Percentiles rank a stretch among this genome's conserved stretches.
These are phyloP conservation scores for Salix exigua DNA, from an alignment of 345 rosid genomes.

Conservation along the genomic window DNA sequence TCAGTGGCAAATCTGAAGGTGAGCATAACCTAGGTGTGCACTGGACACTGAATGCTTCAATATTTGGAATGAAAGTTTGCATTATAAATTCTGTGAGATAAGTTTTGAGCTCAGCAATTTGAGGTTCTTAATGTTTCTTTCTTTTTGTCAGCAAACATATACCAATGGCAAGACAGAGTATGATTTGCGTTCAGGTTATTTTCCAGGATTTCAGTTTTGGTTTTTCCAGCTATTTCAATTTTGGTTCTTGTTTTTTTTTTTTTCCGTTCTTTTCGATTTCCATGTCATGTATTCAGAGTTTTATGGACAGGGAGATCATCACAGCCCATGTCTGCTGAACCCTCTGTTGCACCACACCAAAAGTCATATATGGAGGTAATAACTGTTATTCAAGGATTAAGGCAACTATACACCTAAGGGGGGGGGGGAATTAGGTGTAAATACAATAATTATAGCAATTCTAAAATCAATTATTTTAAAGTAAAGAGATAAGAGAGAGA, in stretches of 20 bases:
- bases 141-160: constrained; percentile 43
- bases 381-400: no score
- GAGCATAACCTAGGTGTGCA: constrained; percentile 19
- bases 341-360: constrained; percentile 67
- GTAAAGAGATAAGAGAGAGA: no score
- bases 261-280: constrained; percentile 12
- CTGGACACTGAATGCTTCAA: not conserved
- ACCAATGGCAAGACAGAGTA: constrained; percentile 54
- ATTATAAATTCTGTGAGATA: constrained; percentile 8
- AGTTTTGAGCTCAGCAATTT: constrained; percentile 6
- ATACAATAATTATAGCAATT: no score
- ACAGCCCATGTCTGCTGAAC: constrained; percentile 54
- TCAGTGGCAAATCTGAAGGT: constrained; percentile 51
- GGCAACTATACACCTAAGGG: no score
- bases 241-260: not conserved
- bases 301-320: constrained; percentile 64
- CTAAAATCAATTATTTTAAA: no score
- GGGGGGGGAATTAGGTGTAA: no score
- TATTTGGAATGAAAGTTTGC: constrained; percentile 3
- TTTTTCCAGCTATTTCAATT: constrained; percentile 13
- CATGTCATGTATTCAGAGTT: constrained; percentile 17
- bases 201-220: constrained; percentile 5
- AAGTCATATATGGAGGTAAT: constrained; percentile 93
- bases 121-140: constrained; percentile 14
- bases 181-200: constrained; percentile 62